These are phyloP conservation scores for Solanum medicagineum DNA, from an alignment of 257 asterid genomes.

Conservation along the genomic window DNA sequence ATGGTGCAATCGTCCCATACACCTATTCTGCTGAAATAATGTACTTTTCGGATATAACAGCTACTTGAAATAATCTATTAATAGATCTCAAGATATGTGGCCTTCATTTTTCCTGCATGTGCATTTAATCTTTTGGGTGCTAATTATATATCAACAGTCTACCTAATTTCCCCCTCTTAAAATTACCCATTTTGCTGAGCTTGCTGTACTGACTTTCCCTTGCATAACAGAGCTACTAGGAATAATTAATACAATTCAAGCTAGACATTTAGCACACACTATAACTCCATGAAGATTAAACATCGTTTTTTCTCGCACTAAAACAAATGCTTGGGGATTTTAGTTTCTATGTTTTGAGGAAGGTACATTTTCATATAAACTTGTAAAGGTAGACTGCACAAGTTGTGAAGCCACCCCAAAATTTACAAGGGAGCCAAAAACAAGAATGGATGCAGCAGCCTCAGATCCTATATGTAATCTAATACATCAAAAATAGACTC, in stretches of 20 bases:
- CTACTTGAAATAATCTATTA: not conserved
- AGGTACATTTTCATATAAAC: not conserved
- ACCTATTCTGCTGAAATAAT: not conserved
- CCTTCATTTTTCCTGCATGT: not conserved
- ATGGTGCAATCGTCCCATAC: not conserved
- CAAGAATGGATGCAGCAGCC: not conserved
- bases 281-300: not conserved
- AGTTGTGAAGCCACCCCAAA: not conserved
- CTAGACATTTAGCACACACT: not conserved
- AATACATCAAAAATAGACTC: not conserved
- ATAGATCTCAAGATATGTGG: not conserved
- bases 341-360: not conserved
- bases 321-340: not conserved
- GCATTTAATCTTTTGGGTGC: not conserved
- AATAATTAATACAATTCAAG: not conserved
- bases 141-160: not conserved
- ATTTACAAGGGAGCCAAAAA: not conserved
- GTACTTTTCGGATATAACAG: not conserved
- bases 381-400: not conserved
- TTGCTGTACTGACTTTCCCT: not conserved
- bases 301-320: not conserved
- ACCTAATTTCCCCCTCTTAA: not conserved
- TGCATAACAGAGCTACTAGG: not conserved
- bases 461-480: not conserved
- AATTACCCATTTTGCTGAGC: not conserved